phyloP scores from a whole-genome alignment of 2,329 filamentous ascomycete genomes.

The Cladobotryum protrusum region DNA sequence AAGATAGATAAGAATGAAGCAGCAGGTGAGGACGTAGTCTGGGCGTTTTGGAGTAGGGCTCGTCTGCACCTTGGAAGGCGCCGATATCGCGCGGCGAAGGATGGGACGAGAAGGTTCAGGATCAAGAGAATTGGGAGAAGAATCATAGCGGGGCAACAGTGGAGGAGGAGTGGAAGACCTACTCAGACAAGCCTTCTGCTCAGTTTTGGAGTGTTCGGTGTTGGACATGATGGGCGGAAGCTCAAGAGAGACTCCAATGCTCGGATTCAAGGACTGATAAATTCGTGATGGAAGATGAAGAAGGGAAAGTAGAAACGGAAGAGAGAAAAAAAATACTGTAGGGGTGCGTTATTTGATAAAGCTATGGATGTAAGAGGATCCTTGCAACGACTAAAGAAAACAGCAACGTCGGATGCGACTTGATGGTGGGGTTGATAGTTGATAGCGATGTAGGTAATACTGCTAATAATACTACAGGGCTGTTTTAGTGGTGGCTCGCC shows the following conservation, averaged over 20 bases:
- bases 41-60: conserved; percentile 14
- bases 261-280: not conserved
- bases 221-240: conserved; percentile 39
- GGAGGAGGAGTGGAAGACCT: conserved; percentile 37
- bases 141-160: conserved; percentile 17
- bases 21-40: conserved; percentile 39
- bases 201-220: conserved; percentile 46
- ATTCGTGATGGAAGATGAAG: conserved; percentile 6
- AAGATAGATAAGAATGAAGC: conserved; percentile 50
- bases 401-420: not conserved
- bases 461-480: not conserved
- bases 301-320: conserved; percentile 9
- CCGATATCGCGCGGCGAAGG: conserved; percentile 17
- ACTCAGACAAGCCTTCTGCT: conserved; percentile 58
- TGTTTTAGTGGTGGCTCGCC: no score
- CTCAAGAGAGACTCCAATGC: not conserved
- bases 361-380: no score
- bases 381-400: no score
- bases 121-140: not conserved
- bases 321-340: conserved; percentile 13
- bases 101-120: conserved; percentile 12
- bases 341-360: not conserved
- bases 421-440: conserved; percentile 15
- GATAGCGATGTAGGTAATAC: not conserved
- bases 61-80: conserved; percentile 14